Evolutionary conservation across 2,329 filamentous ascomycete genomes (phyloP).

Genomic region (Fusarium sp.): DNA sequence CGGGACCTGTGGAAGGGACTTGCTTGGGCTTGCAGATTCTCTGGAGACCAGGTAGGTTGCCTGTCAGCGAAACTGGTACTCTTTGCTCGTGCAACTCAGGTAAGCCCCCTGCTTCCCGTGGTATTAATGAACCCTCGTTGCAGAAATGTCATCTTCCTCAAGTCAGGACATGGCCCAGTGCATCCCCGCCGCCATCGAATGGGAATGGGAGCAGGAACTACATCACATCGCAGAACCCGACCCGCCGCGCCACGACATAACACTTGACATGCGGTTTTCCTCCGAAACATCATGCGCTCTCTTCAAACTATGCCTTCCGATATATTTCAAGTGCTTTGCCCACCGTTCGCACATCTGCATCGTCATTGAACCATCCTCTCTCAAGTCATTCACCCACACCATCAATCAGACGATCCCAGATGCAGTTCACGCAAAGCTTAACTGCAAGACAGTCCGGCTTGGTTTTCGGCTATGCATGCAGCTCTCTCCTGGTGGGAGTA

Average conservation of each 20-base stretch:
- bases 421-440: too few relatives aligned
- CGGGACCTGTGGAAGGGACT: slow-evolving; percentile 4
- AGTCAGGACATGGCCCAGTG: slow-evolving; percentile 1
- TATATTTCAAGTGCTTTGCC: too few relatives aligned
- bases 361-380: too few relatives aligned
- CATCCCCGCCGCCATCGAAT: slow-evolving; percentile 3
- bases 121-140: too few relatives aligned
- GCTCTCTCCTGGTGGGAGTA: too few relatives aligned
- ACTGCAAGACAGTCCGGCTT: too few relatives aligned
- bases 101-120: too few relatives aligned
- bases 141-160: too few relatives aligned
- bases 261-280: not conserved
- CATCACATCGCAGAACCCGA: slow-evolving; percentile 8
- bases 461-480: too few relatives aligned
- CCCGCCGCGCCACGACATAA: slow-evolving; percentile 4
- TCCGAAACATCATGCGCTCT: not conserved
- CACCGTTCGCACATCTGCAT: too few relatives aligned
- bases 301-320: too few relatives aligned
- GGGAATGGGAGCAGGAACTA: slow-evolving; percentile 8
- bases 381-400: not conserved
- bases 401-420: not conserved
- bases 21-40: slow-evolving; percentile 1
- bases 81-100: not conserved
- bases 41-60: slow-evolving; percentile 1
- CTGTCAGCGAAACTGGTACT: slow-evolving; percentile 1